Evolutionary conservation across 352 stramenopile genomes (phyloP), one percentile per base, ranked within the genome.

Genomic region (Blastocystis sp.): DNA sequence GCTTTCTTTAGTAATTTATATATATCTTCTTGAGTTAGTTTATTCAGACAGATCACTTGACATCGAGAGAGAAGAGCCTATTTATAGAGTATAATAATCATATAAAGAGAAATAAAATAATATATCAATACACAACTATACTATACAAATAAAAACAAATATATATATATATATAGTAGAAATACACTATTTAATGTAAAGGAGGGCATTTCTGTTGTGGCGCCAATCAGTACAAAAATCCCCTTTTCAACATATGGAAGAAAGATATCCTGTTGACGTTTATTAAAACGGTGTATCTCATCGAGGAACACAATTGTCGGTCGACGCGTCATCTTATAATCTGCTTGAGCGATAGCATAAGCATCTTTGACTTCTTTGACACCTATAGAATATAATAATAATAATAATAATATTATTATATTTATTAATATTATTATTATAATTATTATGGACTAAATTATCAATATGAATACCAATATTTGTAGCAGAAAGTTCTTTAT

Each of bases 231-330:
- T 21, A 78, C 83, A 62, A 85, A 80, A 5, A 73, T 82, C 0
- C 79, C 79, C 25, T 80, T 75, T 65, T 86, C 78, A 7, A 86
- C 75, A 0, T 67, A 65, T 9, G 77, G 77, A n/a, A 86, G 68
- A 37, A 86, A 82, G 37, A 83, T 79, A 65, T 84, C 77, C 68
- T 86, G 79, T 31, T 83, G 75, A 49, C 78, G 80, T 65, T 85
- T 85, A 52, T 82, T 85, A 65, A 83, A 84, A 4, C 77, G 75
- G 59, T 86, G 79, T 46, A 86, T 80, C 65, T 86, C 79, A 35
- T 86, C 79, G 0, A 85, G 76, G 42, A 86, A 86, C 13, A 86
- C 71, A 21, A 84, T 81, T 0, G 79, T 84, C 19, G 73, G 70
- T 41, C 77, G 65, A 10, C 67, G 65, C 2, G 79, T 71, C 48